Evolutionary conservation across 1,284 basidiomycete genomes (phyloP), one percentile per base, ranked within the genome.

Genomic region (Apiotrichum veenhuisii): DNA sequence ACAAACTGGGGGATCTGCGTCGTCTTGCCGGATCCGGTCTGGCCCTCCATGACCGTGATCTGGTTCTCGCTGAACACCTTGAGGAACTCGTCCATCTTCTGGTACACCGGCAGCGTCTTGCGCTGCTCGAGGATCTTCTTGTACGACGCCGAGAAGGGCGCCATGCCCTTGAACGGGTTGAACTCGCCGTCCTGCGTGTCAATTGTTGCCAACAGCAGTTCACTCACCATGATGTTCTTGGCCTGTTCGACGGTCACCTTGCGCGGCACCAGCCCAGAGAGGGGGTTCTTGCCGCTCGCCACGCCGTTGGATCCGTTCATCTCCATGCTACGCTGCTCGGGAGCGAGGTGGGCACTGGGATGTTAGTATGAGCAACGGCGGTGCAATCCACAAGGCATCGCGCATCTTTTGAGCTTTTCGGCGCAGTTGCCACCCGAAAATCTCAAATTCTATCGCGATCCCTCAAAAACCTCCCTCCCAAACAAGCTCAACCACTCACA

Each of bases 1-100:
- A 96, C 91, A 66, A 97, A 98, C 77, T 98, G 95, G 1, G 95
- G 95, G 71, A 98, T 96, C 73, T 98, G 95, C 40, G 95, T 98
- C 2, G 96, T 98, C 81, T 98, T 98, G 55, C 95, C 96, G 26
- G 91, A 93, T 14, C 96, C 95, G 1, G 96, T 97, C 80, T 98
- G 95, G 68, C 95, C 95, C 64, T 97, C 91, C 85, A 98, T 90
- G 57, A 98, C 86, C 48, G 92, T 89, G 65, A 95, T 87, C 79
- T 96, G 93, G 78, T 92, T 85, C 65, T 85, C 80, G 59, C 79
- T 86, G 78, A 93, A 96, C 76, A 91, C 86, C 64, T 87, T 83
- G 68, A 87, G 85, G 76, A 97, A 96, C 59, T 93, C 87, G 61
- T 87, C 83, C 93, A 98, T 97, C 79, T 97, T 91, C 11, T 86